Evolutionary conservation across 805 yeast species (phyloP), one percentile per base, ranked within the genome.

Genomic region (Pichia membranifaciens): DNA sequence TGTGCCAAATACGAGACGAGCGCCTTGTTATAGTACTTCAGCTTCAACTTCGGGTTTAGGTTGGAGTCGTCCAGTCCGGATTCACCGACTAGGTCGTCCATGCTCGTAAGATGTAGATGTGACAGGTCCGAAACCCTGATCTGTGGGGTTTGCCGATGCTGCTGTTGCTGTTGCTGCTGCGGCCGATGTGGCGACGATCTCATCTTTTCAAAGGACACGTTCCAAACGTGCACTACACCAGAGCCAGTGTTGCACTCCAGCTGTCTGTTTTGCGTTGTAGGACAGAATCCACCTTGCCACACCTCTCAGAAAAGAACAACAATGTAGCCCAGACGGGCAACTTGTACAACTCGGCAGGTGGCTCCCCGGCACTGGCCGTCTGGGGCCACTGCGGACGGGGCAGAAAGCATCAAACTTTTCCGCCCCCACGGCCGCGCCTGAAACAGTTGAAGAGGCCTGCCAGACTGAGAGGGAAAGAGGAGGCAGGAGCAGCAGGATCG

Each of bases 11-110:
- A 64, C 3, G 48, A 46, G 4, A 56, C 40, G 13, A 64, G 45
- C 4, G 57, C 50, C 41, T 58, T 59, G 41, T 64, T 64, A 41
- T 61, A 62, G 3, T 55, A 37, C 34, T 54, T 60, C 36, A 64
- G 22, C 34, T 60, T 55, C 2, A 49, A 23, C 37, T 45, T 49
- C 3, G 21, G 36, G 15, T 37, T 31, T n/a, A 36, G 13, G n/a
- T 18, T 32, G 2, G 53, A 25, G 29, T 48, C 52, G 17, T 60
- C 62, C 6, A 55, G 54, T 8, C 54, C 55, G 0, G 58, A 43
- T 23, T 59, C 59, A 41, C 55, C 51, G 2, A 58, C 51, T 10
- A 59, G 46, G 43, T 61, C 64, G 28, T 60, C 65, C 39, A 55
- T 51, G 42, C 60, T 58, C 25, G 44, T 18, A 6, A 45, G 18